Evolutionary conservation across 352 stramenopile species (phyloP), one percentile per base, ranked within the genome.

Genomic region (Pythium folliculosum): DNA sequence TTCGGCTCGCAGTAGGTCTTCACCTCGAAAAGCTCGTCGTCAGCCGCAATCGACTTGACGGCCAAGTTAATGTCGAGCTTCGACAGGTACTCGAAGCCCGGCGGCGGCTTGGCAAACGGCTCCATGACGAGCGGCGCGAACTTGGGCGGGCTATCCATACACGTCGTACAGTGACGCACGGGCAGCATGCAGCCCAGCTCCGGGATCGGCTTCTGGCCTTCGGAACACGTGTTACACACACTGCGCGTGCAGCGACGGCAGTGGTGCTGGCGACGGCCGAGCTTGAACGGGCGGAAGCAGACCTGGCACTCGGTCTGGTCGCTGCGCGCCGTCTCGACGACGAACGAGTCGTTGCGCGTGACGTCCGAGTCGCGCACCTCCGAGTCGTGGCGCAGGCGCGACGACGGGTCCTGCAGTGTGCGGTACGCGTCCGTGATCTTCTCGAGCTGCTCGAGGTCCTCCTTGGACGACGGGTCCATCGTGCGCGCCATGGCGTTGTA

Each of bases 221-320:
- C 83, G 52, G 82, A 92, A 65, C 87, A 95, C 63, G 82, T 80
- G 74, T 92, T 93, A 67, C 87, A 94, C 30, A 95, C 87, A 73
- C 80, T 91, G 56, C 87, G 84, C 55, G 85, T 95, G 62, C 87
- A 95, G 58, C 87, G 87, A 70, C 84, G 87, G 67, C 87, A 95
- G 69, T 95, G 87, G 60, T 95, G 84, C 67, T 92, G 83, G 4
- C 87, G 81, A 73, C 87, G 81, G 12, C 87, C 85, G 27, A 95
- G 82, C 64, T 93, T 93, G 65, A 95, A 95, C 12, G 84, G 87
- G 65, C 87, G 85, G 76, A 94, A 95, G 51, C 85, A 95, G n/a
- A 95, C 84, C 59, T 95, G 87, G 38, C 87, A 95, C 65, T 95
- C 87, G n/a, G 81, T 95, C 70, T 95, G 87, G 61, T 93, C 87